Percentiles rank a stretch among this genome's conserved stretches.
Conservation (phyloP, 352 stramenopile genomes). For the Phytopythium sindhum region DNA sequence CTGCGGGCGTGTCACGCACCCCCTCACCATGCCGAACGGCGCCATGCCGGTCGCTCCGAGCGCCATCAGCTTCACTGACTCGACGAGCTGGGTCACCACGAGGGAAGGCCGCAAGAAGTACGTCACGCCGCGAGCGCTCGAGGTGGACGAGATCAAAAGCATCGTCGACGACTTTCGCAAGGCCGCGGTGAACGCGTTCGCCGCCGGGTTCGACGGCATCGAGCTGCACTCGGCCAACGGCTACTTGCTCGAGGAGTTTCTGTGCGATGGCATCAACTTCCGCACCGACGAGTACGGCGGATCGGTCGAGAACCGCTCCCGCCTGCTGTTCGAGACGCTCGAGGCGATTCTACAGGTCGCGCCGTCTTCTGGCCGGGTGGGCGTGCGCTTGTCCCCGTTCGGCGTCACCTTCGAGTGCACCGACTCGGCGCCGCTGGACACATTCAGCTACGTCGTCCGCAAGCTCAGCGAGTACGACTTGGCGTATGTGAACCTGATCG, state of each 20-base stretch:
- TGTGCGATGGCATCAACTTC: slow-evolving; percentile 65
- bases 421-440: slow-evolving; percentile 25
- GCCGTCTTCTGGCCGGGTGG: slow-evolving; percentile 12
- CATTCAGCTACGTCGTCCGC: slow-evolving; percentile 25
- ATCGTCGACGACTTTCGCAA: slow-evolving; percentile 55
- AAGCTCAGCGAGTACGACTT: slow-evolving; percentile 29
- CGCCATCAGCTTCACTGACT: slow-evolving; percentile 23
- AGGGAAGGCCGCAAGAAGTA: slow-evolving; percentile 12
- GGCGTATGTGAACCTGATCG: slow-evolving; percentile 36
- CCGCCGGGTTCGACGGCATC: slow-evolving; percentile 75
- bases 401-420: slow-evolving; percentile 29
- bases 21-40: slow-evolving; percentile 17
- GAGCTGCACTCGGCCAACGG: slow-evolving; percentile 88
- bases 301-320: slow-evolving; percentile 22
- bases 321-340: slow-evolving; percentile 36
- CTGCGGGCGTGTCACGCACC: slow-evolving; percentile 30
- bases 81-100: slow-evolving; percentile 9
- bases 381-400: slow-evolving; percentile 18
- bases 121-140: slow-evolving; percentile 40
- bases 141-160: slow-evolving; percentile 49
- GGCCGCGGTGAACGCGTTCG: slow-evolving; percentile 27
- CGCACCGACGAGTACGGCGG: slow-evolving; percentile 59
- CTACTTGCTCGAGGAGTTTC: slow-evolving; percentile 87
- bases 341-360: slow-evolving; percentile 21
- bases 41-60: slow-evolving; percentile 17